Evolutionary conservation across 2,329 filamentous ascomycete genomes (phyloP), one percentile per base, ranked within the genome.

Genomic region (Clarireedia hainanense): DNA sequence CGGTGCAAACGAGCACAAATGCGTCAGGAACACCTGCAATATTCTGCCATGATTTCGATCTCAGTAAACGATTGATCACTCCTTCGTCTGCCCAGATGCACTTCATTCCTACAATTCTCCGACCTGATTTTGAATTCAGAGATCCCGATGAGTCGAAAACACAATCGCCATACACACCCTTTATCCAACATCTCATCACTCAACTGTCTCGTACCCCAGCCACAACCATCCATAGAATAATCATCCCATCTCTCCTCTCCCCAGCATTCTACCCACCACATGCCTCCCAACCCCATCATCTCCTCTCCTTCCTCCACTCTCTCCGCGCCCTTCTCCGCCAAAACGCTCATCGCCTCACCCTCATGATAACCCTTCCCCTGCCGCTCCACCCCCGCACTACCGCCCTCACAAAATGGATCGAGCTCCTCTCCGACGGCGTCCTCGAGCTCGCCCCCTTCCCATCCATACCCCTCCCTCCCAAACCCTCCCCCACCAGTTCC

Each of bases 171-270:
- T 87, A 95, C 63, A 74, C 77, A 20, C 67, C 75, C 0, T 86
- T 95, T 55, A 72, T 95, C 46, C 71, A 75, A 37, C 75, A 80
- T 23, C 68, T 90, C 30, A 74, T 74, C 46, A 72, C 75, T 2
- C 81, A 75, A 57, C 75, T 89, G 58, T 73, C 74, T 40, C 77
- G 74, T 55, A 84, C 49, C n/a, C 24, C 80, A 26, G 73, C 83
- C 1, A 74, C 82, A 1, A 76, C 78, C 7, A 80, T 94, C 30
- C 92, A 97, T 69, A 84, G 94, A 47, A 76, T 97, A 39, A 75
- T 96, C 47, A 77, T 97, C n/a, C 92, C 94, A 0, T 85, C 81
- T 54, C 77, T 97, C 9, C 80, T 97, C 24, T 94, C 89, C 3
- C 92, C 94, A n/a, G 86, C 88, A 1, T 70, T 91, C 14, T 97